Evolutionary conservation across 768 basidiomycete species (phyloP).

Genomic region (Russula olivacea): DNA sequence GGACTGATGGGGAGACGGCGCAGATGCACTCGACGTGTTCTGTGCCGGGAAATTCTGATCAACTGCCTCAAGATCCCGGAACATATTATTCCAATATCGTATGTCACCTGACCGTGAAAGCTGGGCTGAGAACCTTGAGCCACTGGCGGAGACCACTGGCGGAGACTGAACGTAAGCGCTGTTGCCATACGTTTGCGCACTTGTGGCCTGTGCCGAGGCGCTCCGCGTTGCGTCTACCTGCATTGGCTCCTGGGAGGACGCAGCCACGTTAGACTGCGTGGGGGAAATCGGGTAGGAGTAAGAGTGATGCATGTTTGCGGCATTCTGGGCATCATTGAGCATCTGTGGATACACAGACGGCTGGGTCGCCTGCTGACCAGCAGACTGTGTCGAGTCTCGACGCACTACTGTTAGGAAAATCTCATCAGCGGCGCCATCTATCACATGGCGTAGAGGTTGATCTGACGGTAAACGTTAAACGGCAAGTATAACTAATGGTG

Average conservation of each 20-base stretch:
- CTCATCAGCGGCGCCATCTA: neutral
- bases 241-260: slow-evolving; percentile 16
- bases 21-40: neutral
- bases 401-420: slow-evolving; percentile 7
- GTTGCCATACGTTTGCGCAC: slow-evolving; percentile 10
- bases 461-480: slow-evolving; percentile 16
- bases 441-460: neutral
- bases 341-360: slow-evolving; percentile 17
- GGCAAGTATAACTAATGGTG: slow-evolving; percentile 25
- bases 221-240: slow-evolving; percentile 12
- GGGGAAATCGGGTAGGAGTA: slow-evolving; percentile 13
- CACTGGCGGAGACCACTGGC: too few species aligned
- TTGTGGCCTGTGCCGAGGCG: slow-evolving; percentile 25
- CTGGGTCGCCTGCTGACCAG: slow-evolving; percentile 4
- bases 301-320: neutral
- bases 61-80: slow-evolving; percentile 50
- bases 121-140: slow-evolving; percentile 2
- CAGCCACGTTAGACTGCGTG: neutral
- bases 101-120: slow-evolving; percentile 49
- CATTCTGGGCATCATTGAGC: slow-evolving; percentile 14
- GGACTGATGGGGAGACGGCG: neutral
- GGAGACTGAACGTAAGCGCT: slow-evolving; percentile 8
- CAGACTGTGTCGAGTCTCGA: slow-evolving; percentile 16
- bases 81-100: slow-evolving; percentile 70
- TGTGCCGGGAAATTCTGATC: slow-evolving; percentile 26